Evolutionary conservation across 148 eudicot genomes (phyloP), one percentile per base, ranked within the genome.

Genomic region (Vaccinium macrocarpon): DNA sequence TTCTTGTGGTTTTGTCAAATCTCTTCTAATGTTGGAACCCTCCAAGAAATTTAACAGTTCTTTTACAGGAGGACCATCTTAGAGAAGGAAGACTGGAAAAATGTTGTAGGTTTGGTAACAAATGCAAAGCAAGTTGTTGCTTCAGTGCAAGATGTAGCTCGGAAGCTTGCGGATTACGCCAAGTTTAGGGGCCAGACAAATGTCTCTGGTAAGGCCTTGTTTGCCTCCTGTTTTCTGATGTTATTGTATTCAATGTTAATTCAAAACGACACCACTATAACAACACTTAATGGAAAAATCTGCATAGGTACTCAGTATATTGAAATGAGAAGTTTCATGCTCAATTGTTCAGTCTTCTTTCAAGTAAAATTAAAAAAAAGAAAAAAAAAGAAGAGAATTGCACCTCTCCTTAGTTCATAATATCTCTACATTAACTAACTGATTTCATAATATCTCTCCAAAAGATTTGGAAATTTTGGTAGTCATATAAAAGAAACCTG

Each of bases 71-170:
- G 38, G 81, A 90, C 83, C 78, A 90, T 89, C 61, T 84, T 94
- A 76, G 90, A 93, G 86, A 94, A 90, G 84, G 98, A 93, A 89
- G 99, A 96, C 84, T 91, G 94, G 97, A 91, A 80, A 91, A 93
- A 87, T 82, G 88, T 93, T 12, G 80, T 91, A 62, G 99, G 92
- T 59, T 88, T 94, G 82, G 90, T 96, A 82, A 88, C 94, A 55
- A 96, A 94, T 89, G 98, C 99, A 32, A 92, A 93, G 86, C 95
- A 94, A 49, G 97, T 96, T 70, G 91, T 93, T 51, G 88, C 92
- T 66, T 92, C 98, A 83, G 97, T 96, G 82, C 98, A 94, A 90
- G 99, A 94, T 86, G 96, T 91, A 52, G 95, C 98, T 82, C 88
- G 95, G 72, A 96, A 92, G 90, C 90, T 96, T 62, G 95, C 97